These are phyloP conservation scores for Penstemon newberryi DNA, from an alignment of 257 asterid species.

Conservation along the genomic window DNA sequence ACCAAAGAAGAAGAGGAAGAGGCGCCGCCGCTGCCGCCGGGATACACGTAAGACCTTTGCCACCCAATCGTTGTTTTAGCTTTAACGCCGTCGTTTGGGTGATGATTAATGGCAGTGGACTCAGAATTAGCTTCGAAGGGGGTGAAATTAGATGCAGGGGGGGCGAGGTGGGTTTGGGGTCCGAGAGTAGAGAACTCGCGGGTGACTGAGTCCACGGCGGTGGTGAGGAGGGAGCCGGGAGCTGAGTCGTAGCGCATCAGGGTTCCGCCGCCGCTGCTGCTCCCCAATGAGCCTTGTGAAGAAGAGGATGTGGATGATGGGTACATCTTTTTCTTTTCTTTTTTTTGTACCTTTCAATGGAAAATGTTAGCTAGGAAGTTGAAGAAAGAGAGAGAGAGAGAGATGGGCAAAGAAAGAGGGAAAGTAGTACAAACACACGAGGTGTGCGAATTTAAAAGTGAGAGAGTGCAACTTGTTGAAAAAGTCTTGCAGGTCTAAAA, in stretches of 20 bases:
- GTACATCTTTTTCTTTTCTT: conserved; percentile 38
- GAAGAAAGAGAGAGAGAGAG: conserved; percentile 19
- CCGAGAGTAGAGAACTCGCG: conserved; percentile 44
- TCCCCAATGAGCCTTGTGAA: conserved; percentile 54
- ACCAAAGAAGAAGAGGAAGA: conserved; percentile 41
- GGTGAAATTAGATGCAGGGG: conserved; percentile 20
- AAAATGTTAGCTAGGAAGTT: background rate
- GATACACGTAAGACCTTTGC: conserved; percentile 41
- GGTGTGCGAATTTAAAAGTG: conserved; percentile 26
- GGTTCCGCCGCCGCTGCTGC: conserved; percentile 26
- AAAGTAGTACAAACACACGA: too few species aligned
- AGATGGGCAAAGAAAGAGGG: conserved; percentile 12
- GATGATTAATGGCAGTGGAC: background rate
- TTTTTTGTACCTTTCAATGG: background rate
- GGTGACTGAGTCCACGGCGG: conserved; percentile 56
- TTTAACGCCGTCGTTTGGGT: background rate
- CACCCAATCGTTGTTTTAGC: conserved; percentile 27
- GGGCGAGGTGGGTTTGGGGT: conserved; percentile 14
- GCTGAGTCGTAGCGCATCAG: conserved; percentile 76
- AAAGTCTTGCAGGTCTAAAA: conserved; percentile 9
- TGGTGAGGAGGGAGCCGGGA: conserved; percentile 55
- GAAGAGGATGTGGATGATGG: conserved; percentile 71
- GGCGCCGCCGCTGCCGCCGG: background rate
- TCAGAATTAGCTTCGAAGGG: background rate
- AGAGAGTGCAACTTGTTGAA: conserved; percentile 35